Base-by-base conservation (phyloP, 805 yeast genomes). In the Barnettozyma vustinii region DNA sequence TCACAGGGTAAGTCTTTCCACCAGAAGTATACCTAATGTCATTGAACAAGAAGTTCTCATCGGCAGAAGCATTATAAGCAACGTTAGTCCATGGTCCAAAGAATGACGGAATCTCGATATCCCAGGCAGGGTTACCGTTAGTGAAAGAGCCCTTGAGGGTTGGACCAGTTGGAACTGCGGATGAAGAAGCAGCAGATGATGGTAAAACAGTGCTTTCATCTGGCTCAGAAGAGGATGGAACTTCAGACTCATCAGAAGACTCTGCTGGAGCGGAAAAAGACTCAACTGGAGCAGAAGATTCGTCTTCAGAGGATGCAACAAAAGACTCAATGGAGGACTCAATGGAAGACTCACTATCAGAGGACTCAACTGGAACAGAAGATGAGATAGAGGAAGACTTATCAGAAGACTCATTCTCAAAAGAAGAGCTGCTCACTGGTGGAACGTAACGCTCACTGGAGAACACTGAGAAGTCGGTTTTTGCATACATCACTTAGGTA, bases 21-120 rank as follows among this genome's bases (percentile, higher is more conserved):
- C 32, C 40, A 19, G 41, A 26, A 40, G 32, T 12, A 10, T 44
- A 44, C 27, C 33, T 44, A 20, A 44, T 37, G 32, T 25, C 41
- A 13, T 19, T 21, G 30, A 48, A 48, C 7, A 20, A 26, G 37
- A 43, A 47, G 9, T 26, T 19, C 18, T 30, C 16, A 27, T 48
- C 51, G 8, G 39, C 33, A 26, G 20, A n/a, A 26, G 40, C 51
- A 15, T 30, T 32, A 21, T 40, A 40, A n/a, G 26, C 40, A 26
- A 55, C 44, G n/a, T 45, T 42, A 18, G 49, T 42, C 61, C 61
- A 56, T 49, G 60, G 60, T 9, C 57, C 56, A 36, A 56, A 49
- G n/a, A 30, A 41, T 25, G 55, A 56, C 51, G 61, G 60, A 48
- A 58, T 33, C 18, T 39, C 13, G 13, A 54, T 5, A 9, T 36